Evolutionary conservation across 805 yeast species (phyloP), one percentile per base, ranked within the genome.

Genomic region (Sugiyamaella smithiae): DNA sequence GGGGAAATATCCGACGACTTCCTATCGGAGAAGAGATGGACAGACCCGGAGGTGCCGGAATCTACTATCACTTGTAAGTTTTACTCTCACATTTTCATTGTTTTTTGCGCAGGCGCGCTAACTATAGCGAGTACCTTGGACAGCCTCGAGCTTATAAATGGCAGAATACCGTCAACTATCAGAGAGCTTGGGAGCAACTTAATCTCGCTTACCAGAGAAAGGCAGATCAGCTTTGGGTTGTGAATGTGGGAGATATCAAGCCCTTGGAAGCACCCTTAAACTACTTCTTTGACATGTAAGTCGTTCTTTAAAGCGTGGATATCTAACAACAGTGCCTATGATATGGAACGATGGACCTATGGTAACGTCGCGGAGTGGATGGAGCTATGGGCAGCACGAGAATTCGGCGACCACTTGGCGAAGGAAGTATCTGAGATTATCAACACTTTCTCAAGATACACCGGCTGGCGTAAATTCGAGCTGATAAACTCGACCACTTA

Each of bases 131-230:
- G 24, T 62, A 62, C 42, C 65, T 62, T 20, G 66, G 65, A 6
- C 62, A 60, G 33, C 66, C 66, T n/a, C 51, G 61, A 16, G 54
- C 60, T 45, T 62, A 58, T 49, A 62, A 62, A 38, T 62, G 66
- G 66, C 58, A 60, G 35, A 62, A 62, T 44, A 57, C 64, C 2
- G 47, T 60, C 12, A 59, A 63, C 3, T 48, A 56, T 26, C 53
- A 51, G 16, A 35, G 60, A 32, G 56, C 64, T 7, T 62, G 62
- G 63, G 66, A 62, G 45, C 66, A 62, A 35, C 53, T 62, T 51
- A 50, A 59, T 40, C 38, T 58, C 49, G 64, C 66, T 1, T 52
- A 60, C 36, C 43, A 59, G 24, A 50, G 50, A 32, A 43, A 50
- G 4, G 65, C 63, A 20, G 52, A 50, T 14, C 47, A 53, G 14